Conservation (phyloP, 78 protist species). For the Salpingoeca rosetta region DNA sequence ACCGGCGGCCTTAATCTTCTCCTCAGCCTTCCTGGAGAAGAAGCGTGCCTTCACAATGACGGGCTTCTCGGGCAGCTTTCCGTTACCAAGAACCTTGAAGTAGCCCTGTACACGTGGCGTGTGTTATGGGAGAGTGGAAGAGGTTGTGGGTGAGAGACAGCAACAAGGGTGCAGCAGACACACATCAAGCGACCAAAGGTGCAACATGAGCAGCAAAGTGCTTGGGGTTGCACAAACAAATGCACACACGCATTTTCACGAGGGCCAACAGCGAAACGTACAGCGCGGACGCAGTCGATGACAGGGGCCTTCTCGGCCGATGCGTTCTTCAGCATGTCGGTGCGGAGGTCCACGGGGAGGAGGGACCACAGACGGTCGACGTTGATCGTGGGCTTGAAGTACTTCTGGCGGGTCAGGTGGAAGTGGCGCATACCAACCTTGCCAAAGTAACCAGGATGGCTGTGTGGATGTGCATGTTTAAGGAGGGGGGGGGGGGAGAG, state of each 20-base stretch:
- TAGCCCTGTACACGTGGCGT: slow-evolving; percentile 14
- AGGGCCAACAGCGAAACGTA: background rate
- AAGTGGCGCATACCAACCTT: slow-evolving; percentile 98
- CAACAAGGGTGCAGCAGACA: too few relatives aligned
- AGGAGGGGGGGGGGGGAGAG: too few relatives aligned
- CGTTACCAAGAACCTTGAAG: slow-evolving; percentile 91
- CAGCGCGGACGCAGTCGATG: slow-evolving; percentile 80
- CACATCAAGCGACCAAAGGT: too few relatives aligned
- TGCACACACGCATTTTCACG: background rate
- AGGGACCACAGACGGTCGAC: slow-evolving; percentile 88
- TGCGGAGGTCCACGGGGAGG: slow-evolving; percentile 59
- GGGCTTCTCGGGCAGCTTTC: slow-evolving; percentile 86
- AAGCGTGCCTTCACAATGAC: slow-evolving; percentile 92
- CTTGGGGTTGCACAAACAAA: background rate
- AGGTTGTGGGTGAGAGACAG: too few relatives aligned
- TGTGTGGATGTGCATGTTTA: background rate
- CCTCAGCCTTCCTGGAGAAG: slow-evolving; percentile 90
- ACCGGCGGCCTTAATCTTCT: slow-evolving; percentile 92
- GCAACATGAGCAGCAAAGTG: background rate
- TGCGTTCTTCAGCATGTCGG: background rate
- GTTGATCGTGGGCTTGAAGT: slow-evolving; percentile 86
- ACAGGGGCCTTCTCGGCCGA: slow-evolving; percentile 77
- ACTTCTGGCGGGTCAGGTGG: slow-evolving; percentile 66
- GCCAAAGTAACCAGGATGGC: slow-evolving; percentile 99
- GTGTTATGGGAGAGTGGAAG: too few relatives aligned